These are phyloP conservation scores for Fusarium compactum DNA, from an alignment of 2,329 filamentous ascomycete species.

Conservation along the genomic window DNA sequence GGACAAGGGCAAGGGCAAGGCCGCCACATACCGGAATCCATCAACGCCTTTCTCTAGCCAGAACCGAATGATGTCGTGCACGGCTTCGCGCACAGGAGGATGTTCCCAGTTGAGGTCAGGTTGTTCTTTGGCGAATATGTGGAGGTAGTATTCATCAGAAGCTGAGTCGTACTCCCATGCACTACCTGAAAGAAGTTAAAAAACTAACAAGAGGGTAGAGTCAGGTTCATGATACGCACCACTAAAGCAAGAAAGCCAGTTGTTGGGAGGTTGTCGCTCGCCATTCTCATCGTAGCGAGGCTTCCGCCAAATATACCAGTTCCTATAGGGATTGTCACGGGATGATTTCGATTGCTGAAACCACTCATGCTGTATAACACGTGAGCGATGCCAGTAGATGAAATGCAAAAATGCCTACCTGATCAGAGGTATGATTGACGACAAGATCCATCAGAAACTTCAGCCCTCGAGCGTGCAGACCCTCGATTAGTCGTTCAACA, in stretches of 20 bases:
- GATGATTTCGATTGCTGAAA: conserved; percentile 72
- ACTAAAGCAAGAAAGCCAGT: conserved; percentile 71
- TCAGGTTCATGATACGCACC: conserved; percentile 41
- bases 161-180: conserved; percentile 44
- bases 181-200: conserved; percentile 10
- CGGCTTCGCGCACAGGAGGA: conserved; percentile 70
- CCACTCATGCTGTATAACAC: conserved; percentile 53
- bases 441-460: conserved; percentile 80
- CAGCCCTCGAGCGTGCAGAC: conserved; percentile 71
- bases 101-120: conserved; percentile 86
- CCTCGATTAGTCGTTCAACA: conserved; percentile 70
- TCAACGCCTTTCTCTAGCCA: conserved; percentile 78
- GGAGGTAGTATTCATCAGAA: conserved; percentile 77
- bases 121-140: conserved; percentile 76
- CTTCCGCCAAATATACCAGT: conserved; percentile 71
- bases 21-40: conserved; percentile 63
- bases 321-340: conserved; percentile 68
- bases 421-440: conserved; percentile 77
- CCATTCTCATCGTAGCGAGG: conserved; percentile 64
- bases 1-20: rapidly evolving
- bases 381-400: background rate
- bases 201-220: conserved; percentile 61
- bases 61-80: conserved; percentile 72
- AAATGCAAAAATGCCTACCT: conserved; percentile 4
- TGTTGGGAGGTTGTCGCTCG: conserved; percentile 73